These are phyloP conservation scores for Blumeria hordei DNA, from an alignment of 2,329 filamentous ascomycete species.

Conservation along the genomic window DNA sequence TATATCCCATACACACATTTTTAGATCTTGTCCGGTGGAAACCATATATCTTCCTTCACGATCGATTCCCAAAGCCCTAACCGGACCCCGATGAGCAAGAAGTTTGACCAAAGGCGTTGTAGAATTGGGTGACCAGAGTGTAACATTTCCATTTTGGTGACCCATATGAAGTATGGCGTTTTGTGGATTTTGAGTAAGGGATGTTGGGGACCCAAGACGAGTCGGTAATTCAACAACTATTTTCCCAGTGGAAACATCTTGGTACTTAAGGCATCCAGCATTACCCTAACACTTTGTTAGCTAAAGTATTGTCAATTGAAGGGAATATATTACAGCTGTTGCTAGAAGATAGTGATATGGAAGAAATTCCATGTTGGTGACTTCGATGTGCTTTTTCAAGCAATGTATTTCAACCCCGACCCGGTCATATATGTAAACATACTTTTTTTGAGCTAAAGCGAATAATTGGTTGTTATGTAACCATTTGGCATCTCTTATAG, in stretches of 20 bases:
- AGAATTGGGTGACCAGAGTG: constrained; percentile 85
- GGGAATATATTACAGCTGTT: constrained; percentile 38
- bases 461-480: constrained; percentile 89
- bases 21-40: constrained; percentile 66
- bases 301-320: neutral
- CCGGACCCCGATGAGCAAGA: constrained; percentile 69
- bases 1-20: constrained; percentile 91
- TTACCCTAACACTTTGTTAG: constrained; percentile 30
- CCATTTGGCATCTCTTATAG: constrained; percentile 71
- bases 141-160: constrained; percentile 86
- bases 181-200: constrained; percentile 69
- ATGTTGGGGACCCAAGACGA: constrained; percentile 57
- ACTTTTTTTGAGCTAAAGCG: constrained; percentile 86
- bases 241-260: constrained; percentile 82
- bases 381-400: constrained; percentile 71
- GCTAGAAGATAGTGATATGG: constrained; percentile 89
- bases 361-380: constrained; percentile 81
- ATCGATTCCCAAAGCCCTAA: constrained; percentile 65
- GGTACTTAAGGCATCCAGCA: constrained; percentile 72
- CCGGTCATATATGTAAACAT: constrained; percentile 88
- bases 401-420: constrained; percentile 83
- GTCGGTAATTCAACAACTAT: constrained; percentile 70
- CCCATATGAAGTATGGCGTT: constrained; percentile 85
- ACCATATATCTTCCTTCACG: constrained; percentile 91
- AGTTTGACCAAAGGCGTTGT: constrained; percentile 74